These are phyloP conservation scores for Aspergillus vadensis DNA, from an alignment of 2,329 filamentous ascomycete genomes.

Conservation along the genomic window DNA sequence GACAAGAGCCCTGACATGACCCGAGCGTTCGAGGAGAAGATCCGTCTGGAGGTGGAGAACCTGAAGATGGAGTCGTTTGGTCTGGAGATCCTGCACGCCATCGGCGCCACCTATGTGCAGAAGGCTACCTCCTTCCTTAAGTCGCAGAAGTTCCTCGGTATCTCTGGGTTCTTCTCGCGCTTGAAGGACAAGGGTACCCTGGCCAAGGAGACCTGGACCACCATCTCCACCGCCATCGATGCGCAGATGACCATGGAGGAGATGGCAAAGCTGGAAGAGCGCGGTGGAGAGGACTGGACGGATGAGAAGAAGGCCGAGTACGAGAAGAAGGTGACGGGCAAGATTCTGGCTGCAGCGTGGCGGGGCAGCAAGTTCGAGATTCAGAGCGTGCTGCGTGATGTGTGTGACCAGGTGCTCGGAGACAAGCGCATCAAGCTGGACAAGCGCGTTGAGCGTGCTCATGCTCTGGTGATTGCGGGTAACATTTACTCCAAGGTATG, in stretches of 20 bases:
- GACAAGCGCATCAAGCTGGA: conserved; percentile 74
- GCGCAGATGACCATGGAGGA: conserved; percentile 99
- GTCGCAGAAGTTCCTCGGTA: conserved; percentile 94
- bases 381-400: conserved; percentile 89
- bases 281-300: conserved; percentile 95
- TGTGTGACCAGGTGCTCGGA: conserved; percentile 85
- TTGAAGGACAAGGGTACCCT: conserved; percentile 96
- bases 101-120: conserved; percentile 84
- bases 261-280: conserved; percentile 94
- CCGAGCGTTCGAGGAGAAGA: conserved; percentile 89
- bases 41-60: conserved; percentile 90
- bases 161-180: conserved; percentile 89
- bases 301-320: conserved; percentile 96
- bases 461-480: conserved; percentile 84
- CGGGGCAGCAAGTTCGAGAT: conserved; percentile 97
- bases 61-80: conserved; percentile 99
- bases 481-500: conserved; percentile 85
- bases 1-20: conserved; percentile 87
- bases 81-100: conserved; percentile 91
- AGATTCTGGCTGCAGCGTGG: conserved; percentile 97
- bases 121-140: conserved; percentile 88
- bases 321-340: conserved; percentile 92
- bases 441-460: conserved; percentile 87
- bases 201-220: conserved; percentile 98
- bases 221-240: conserved; percentile 92